phyloP scores from a whole-genome alignment of 805 yeast genomes.

The Komagataella pastoris region DNA sequence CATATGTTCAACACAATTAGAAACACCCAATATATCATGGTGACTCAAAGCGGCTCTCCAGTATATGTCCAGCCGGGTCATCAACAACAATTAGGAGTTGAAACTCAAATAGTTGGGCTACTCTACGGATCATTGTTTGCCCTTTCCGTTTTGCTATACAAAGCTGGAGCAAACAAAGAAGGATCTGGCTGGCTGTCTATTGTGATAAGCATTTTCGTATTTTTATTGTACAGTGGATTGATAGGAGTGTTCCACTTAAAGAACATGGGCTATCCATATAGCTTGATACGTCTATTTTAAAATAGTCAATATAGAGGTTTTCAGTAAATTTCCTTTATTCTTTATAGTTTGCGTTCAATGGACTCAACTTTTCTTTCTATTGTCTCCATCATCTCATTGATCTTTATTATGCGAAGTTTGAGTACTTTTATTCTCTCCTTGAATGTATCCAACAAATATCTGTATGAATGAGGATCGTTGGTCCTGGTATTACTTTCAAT shows the following conservation, averaged over 20 bases:
- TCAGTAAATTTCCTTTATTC: background rate
- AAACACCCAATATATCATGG: constrained; percentile 47
- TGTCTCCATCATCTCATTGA: constrained; percentile 16
- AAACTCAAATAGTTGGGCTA: constrained; percentile 75
- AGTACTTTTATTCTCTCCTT: constrained; percentile 11
- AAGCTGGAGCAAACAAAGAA: constrained; percentile 35
- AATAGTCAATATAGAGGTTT: constrained; percentile 1
- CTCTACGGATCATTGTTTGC: constrained; percentile 60
- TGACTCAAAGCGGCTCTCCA: constrained; percentile 21
- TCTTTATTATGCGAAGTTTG: constrained; percentile 10
- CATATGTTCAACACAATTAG: constrained; percentile 91
- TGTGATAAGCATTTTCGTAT: constrained; percentile 28
- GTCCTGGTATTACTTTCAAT: constrained; percentile 14
- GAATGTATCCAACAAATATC: background rate
- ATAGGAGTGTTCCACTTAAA: constrained; percentile 58
- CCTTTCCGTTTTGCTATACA: constrained; percentile 43
- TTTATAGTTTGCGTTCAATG: constrained; percentile 9
- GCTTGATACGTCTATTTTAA: constrained; percentile 25
- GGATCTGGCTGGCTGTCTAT: constrained; percentile 33
- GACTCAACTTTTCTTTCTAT: constrained; percentile 23
- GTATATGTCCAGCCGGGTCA: constrained; percentile 41
- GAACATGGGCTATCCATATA: constrained; percentile 66
- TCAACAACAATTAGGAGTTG: constrained; percentile 71
- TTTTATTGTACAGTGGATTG: constrained; percentile 49
- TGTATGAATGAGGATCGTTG: background rate